Conservation (phyloP, 2,329 filamentous ascomycete species). For the Venturia oleaginea region DNA sequence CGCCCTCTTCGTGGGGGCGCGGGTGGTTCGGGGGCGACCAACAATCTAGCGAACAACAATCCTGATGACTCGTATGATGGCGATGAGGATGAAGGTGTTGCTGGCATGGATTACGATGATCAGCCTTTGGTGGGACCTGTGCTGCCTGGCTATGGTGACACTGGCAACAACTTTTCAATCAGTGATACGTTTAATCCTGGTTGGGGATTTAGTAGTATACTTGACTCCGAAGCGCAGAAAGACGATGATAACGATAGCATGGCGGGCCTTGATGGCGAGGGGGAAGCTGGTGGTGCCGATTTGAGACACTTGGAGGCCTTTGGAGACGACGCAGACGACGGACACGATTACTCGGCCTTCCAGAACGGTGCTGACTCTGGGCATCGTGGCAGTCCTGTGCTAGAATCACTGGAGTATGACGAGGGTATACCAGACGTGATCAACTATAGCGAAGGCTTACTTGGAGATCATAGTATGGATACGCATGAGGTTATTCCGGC, state of each 20-base stretch:
- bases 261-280: not conserved
- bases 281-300: not conserved
- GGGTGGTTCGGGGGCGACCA: conserved; percentile 14
- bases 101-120: not conserved
- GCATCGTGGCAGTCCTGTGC: not conserved
- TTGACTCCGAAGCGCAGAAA: not conserved
- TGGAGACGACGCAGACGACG: not conserved
- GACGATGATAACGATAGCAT: conserved; percentile 5
- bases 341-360: not conserved
- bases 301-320: not conserved
- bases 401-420: not conserved
- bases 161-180: not conserved
- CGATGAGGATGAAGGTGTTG: conserved; percentile 7
- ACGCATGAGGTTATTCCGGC: not conserved
- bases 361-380: not conserved
- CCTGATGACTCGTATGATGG: not conserved
- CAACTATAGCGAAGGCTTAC: not conserved
- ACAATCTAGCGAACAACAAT: not conserved
- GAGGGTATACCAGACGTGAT: not conserved
- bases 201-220: not conserved
- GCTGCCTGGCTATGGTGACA: not conserved
- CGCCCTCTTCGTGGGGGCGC: conserved; percentile 27
- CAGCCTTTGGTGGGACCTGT: not conserved
- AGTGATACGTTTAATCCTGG: not conserved
- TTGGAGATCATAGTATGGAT: not conserved